Base-by-base conservation (phyloP, 768 basidiomycete genomes). In the Sarcodon sp. region DNA sequence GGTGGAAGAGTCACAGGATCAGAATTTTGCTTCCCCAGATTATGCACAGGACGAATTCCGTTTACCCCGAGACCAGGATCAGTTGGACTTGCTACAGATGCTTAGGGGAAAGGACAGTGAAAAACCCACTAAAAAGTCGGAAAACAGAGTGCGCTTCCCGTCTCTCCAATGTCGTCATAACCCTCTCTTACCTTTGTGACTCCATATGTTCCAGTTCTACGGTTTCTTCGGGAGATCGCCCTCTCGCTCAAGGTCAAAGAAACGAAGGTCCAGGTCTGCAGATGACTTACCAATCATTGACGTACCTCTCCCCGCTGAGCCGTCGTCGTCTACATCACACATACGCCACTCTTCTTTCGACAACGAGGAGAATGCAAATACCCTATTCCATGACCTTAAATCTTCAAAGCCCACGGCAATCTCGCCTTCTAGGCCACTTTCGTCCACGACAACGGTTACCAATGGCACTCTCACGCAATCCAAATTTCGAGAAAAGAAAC, bases 161-260 rank as follows among this genome's bases (percentile, higher is more conserved):
- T 36, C 35, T 38, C 48, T 47, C 48, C 35, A 47, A 53, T 33
- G 12, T 35, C 39, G 21, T 50, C 49, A 47, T 46, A 50, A 50
- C 54, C 37, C 52, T 39, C 18, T 34, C 48, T 35, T 32, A 38
- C 49, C 37, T 7, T 47, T 15, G 36, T 43, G 37, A 47, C 45
- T 48, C 47, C 56, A 41, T 51, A 47, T 53, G 54, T 54, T 48
- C 27, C 54, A 85, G 83, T 63, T 86, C 57, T 79, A 75, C 55
- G 72, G 68, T 27, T 82, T 85, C 63, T 65, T 70, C 46, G 61
- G 55, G 53, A 63, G 62, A 47, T 64, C 65, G 18, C 73, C 76
- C 58, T 82, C 81, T n/a, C 80, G 78, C 36, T 77, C 81, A 12
- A 69, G 71, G 10, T 61, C 68, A 13, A 61, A 58, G 53, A 60